Evolutionary conservation across 257 asterid species (phyloP).

Genomic region (Voacanga thouarsii): DNA sequence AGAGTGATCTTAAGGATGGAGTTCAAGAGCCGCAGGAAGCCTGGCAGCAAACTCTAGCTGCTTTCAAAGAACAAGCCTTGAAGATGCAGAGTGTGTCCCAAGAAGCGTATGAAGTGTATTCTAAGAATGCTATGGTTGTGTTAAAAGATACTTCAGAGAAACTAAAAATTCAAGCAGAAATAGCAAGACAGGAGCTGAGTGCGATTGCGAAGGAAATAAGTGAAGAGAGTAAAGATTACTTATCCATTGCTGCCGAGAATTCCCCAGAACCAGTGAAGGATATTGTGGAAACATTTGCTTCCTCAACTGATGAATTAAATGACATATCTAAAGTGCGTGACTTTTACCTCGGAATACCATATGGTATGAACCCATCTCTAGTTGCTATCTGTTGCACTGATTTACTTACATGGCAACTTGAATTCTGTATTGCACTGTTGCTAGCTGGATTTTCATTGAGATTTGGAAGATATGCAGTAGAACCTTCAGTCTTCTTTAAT

Average conservation of each 20-base stretch:
- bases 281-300: conserved; percentile 69
- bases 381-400: background rate
- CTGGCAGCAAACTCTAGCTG: conserved; percentile 69
- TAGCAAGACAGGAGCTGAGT: conserved; percentile 66
- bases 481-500: conserved; percentile 20
- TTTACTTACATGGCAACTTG: background rate
- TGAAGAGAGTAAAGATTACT: conserved; percentile 67
- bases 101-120: conserved; percentile 74
- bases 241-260: conserved; percentile 62
- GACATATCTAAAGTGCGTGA: conserved; percentile 72
- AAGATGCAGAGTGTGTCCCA: conserved; percentile 65
- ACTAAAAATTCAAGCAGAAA: conserved; percentile 72
- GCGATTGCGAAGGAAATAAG: conserved; percentile 65
- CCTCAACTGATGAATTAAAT: conserved; percentile 54
- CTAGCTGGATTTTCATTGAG: conserved; percentile 3
- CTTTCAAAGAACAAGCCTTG: conserved; percentile 74
- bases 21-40: conserved; percentile 60
- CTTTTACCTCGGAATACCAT: conserved; percentile 85
- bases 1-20: conserved; percentile 38
- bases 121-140: conserved; percentile 56
- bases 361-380: conserved; percentile 42
- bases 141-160: conserved; percentile 75
- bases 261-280: conserved; percentile 80
- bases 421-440: background rate
- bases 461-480: background rate